These are phyloP conservation scores for Cymodocea nodosa DNA, from an alignment of 116 monocot species.

Conservation along the genomic window DNA sequence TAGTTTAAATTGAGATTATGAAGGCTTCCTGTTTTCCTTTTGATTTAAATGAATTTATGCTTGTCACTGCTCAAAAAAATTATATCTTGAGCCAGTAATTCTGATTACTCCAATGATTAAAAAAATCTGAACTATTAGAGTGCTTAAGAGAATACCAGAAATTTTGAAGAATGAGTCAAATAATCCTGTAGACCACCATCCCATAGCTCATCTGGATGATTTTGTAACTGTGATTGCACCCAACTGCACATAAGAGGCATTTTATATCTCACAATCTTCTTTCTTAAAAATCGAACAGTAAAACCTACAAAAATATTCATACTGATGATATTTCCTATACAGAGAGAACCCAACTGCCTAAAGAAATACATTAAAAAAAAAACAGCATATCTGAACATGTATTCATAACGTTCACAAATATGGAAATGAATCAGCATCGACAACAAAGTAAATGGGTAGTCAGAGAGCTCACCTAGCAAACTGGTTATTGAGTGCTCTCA, in stretches of 20 bases:
- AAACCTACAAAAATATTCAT: too few species aligned
- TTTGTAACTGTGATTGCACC: conserved; percentile 79
- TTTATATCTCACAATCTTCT: neutral
- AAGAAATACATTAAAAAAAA: too few species aligned
- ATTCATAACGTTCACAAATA: neutral
- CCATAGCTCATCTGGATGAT: conserved; percentile 94
- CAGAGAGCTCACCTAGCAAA: conserved; percentile 54
- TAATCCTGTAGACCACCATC: conserved; percentile 82
- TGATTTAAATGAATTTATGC: too few species aligned
- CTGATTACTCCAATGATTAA: neutral
- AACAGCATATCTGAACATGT: too few species aligned
- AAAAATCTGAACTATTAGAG: neutral
- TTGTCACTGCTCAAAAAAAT: too few species aligned
- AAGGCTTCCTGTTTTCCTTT: too few species aligned
- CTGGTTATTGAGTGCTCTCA: conserved; percentile 82
- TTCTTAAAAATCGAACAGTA: neutral
- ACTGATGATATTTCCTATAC: too few species aligned
- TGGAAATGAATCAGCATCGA: neutral
- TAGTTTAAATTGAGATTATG: too few species aligned
- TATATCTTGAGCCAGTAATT: too few species aligned
- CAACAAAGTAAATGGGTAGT: neutral
- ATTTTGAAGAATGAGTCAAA: conserved; percentile 64
- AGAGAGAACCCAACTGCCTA: too few species aligned
- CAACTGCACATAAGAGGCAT: conserved; percentile 41
- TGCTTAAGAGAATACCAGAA: conserved; percentile 38